Base-by-base conservation (phyloP, 352 stramenopile genomes). In the Elongisporangium anandrum region DNA sequence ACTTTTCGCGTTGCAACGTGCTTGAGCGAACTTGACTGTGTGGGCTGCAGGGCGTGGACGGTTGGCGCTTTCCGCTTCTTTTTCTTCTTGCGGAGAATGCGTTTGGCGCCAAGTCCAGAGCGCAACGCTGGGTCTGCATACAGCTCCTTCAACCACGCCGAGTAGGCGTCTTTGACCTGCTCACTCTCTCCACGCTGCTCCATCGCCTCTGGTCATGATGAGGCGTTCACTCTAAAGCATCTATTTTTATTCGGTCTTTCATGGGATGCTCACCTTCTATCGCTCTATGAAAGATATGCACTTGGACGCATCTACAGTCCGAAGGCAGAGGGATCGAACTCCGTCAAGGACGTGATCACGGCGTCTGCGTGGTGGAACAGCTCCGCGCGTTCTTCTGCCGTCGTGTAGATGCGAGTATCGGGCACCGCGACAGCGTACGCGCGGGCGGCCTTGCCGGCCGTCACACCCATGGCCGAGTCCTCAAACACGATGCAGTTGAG, bases 401-500 rank as follows among this genome's bases (percentile, higher is more conserved):
- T 72, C 13, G 63, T 68, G 57, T 91, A 82, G 58, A 90, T 85
- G 47, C 85, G 79, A 9, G 79, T 57, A 56, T 94, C 85, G 0
- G 82, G 85, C 38, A 94, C 69, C 23, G 81, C 82, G 47, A 94
- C 77, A 16, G 75, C 82, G 61, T 85, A 72, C 85, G 92, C 92
- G 6, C 57, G 71, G 2, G 85, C 85, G 2, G 70, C 69, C 16
- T 88, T 88, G 0, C 75, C 82, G 4, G 82, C 82, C 22, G 70
- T 71, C 19, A 90, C 81, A 21, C 85, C 85, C 26, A 81, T 75
- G 16, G 86, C 65, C 34, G 85, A 91, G 69, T 94, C 85, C 52
- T 94, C 85, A 53, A 92, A 90, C 55, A 92, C 79, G 56, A 92
- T 64, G 57, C 75, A 92, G 45, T 67, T 64, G 9, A 41, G 5